Base-by-base conservation (phyloP, 257 asterid species). In the Paraleonurus japonicus region DNA sequence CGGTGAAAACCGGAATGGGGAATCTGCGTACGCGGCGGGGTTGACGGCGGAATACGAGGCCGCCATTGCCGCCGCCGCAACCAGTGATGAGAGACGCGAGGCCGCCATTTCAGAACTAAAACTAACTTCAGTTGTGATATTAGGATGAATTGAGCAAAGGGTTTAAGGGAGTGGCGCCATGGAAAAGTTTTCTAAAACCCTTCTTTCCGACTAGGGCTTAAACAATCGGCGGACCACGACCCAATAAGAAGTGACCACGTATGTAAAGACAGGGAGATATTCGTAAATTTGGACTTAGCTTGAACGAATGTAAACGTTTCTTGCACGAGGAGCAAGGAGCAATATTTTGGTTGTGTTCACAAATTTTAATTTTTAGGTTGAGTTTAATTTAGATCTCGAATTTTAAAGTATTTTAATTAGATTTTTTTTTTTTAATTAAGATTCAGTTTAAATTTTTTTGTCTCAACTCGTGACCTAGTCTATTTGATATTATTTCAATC, bases 1-100 rank as follows among this genome's bases (percentile, higher is more conserved):
- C 0, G 92, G 89, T 54, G 20, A 28, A 67, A 91, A 89, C 20
- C 95, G 85, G 71, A 79, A 87, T 3, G 67, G 67, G 9, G 77
- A 68, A 75, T 85, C 87, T 0, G 92, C 96, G 63, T 77, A 75
- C 0, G 86, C 82, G 61, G 86, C 82, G 61, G 53, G 37, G 67
- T 78, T 73, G 61, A 75, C 51, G 79, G 86, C 28, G 75, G 85
- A 75, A 62, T 50, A 85, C 4, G 90, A 65, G 16, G 84, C 77
- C 64, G 87, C 86, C 47, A 78, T 27, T 50, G 82, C 87, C 9
- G 81, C 78, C 53, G 83, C 88, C 77, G 80, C 55, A 32, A 81
- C 88, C 79, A 82, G 43, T 12, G 92, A 79, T 61, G 89, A 61
- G 57, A 84, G 73, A 58, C 80, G 83, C 19, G 90, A 74, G 54